These are phyloP conservation scores for Daphne laureola DNA, from an alignment of 441 rosid genomes.

Conservation along the genomic window DNA sequence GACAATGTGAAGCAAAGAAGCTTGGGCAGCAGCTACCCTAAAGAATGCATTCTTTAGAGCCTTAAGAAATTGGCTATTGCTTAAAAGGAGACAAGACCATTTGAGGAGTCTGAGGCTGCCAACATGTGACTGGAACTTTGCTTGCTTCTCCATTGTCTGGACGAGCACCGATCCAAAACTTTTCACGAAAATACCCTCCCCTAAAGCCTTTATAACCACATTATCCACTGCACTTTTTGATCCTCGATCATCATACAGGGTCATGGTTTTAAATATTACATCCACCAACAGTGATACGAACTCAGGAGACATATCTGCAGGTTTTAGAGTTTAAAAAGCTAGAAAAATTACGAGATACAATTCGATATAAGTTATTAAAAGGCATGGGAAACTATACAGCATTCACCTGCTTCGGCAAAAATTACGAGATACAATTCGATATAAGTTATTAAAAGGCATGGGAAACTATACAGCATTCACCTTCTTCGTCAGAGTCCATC, in stretches of 20 bases:
- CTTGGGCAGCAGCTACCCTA: constrained; percentile 77
- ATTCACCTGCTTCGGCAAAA: too few species aligned
- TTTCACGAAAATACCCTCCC: constrained; percentile 68
- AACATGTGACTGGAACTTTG: constrained; percentile 43
- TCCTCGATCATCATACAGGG: constrained; percentile 63
- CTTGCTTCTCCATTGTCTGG: constrained; percentile 82
- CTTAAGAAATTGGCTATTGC: constrained; percentile 62
- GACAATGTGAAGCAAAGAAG: constrained; percentile 51
- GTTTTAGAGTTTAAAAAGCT: constrained; percentile 8
- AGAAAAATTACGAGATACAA: constrained; percentile 7
- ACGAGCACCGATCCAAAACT: constrained; percentile 79
- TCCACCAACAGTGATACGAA: constrained; percentile 52
- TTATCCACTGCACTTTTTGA: constrained; percentile 84
- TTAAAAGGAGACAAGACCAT: constrained; percentile 84
- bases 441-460: background rate
- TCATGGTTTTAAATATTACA: constrained; percentile 58
- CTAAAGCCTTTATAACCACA: constrained; percentile 49
- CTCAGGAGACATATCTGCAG: constrained; percentile 74
- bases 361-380: background rate
- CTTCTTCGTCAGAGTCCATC: too few species aligned
- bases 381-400: background rate
- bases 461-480: too few species aligned
- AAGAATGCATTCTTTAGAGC: constrained; percentile 71
- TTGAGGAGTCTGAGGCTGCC: constrained; percentile 72
- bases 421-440: background rate